Percentiles rank a stretch among this genome's conserved stretches.
These are phyloP conservation scores for Buddleja alternifolia DNA, from an alignment of 257 asterid species.

Conservation along the genomic window DNA sequence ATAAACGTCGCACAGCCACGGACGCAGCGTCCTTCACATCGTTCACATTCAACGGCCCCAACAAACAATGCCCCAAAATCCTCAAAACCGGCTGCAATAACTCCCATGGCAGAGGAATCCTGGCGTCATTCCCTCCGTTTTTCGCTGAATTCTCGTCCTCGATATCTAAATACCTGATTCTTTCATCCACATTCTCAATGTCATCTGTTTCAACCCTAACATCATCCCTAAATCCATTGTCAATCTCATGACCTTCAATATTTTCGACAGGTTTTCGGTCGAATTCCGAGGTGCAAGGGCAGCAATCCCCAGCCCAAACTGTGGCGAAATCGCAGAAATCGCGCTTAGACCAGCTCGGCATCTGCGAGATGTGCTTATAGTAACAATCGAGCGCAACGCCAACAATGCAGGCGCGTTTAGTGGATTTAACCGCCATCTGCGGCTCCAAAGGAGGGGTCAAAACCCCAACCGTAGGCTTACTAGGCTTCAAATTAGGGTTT, in stretches of 20 bases:
- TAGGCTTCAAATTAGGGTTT: slow-evolving; percentile 37
- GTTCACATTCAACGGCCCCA: slow-evolving; percentile 74
- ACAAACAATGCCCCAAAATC: slow-evolving; percentile 88
- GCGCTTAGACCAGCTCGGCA: slow-evolving; percentile 89
- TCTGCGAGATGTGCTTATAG: slow-evolving; percentile 82
- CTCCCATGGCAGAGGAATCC: slow-evolving; percentile 96
- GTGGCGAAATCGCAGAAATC: slow-evolving; percentile 71
- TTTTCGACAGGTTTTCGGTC: slow-evolving; percentile 42
- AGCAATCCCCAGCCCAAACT: slow-evolving; percentile 84
- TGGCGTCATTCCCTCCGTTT: slow-evolving; percentile 41
- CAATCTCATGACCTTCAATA: slow-evolving; percentile 21
- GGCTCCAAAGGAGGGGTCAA: slow-evolving; percentile 80
- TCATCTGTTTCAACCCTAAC: slow-evolving; percentile 40
- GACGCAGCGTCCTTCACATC: slow-evolving; percentile 89
- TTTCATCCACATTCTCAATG: slow-evolving; percentile 44
- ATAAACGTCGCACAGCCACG: slow-evolving; percentile 67
- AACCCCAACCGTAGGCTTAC: slow-evolving; percentile 52
- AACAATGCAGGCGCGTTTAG: slow-evolving; percentile 86
- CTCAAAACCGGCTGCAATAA: slow-evolving; percentile 85
- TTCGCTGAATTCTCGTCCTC: slow-evolving; percentile 32
- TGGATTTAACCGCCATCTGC: slow-evolving; percentile 85
- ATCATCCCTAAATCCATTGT: slow-evolving; percentile 41
- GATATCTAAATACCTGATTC: slow-evolving; percentile 34
- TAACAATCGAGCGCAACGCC: slow-evolving; percentile 88
- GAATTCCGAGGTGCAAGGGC: slow-evolving; percentile 78